Base-by-base conservation (phyloP, 352 stramenopile species). In the Globisporangium cylindrosporum region DNA sequence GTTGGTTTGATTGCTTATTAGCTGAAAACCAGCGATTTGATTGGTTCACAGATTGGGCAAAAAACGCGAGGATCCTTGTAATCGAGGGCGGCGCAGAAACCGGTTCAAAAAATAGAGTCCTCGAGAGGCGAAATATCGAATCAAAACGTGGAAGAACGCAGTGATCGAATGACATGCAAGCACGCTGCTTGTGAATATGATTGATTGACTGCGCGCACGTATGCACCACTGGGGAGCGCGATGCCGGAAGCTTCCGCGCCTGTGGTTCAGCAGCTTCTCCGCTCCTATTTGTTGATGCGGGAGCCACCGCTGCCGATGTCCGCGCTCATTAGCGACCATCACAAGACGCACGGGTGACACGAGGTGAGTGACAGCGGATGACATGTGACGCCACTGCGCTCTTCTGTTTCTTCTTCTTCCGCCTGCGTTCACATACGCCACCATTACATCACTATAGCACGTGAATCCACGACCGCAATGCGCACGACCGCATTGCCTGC, bases 191-290 rank as follows among this genome's bases (percentile, higher is more conserved):
- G 34, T 41, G 34, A 41, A 41, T 41, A 41, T 3, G 8, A 14
- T 8, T 14, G 8, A 14, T 8, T 14, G 0, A 41, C 25, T 29
- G 25, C 4, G 8, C 8, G 34, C 34, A 41, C 10, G 34, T 41
- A 14, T 41, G 34, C 36, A 15, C 36, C 29, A 15, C 36, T 48
- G 20, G 49, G 22, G 14, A 14, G 36, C 36, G 36, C 20, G 6
- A 12, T 59, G 55, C 55, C 8, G 29, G 55, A 60, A 60, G 55
- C 55, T 60, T 60, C 55, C 12, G 27, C 18, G 55, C 29, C 3
- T 48, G 41, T n/a, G 41, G 41, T 48, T n/a, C 41, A 48, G 41
- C 1, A 43, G 54, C 54, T 60, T 60, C 54, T 7, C 6, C 18
- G n/a, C 27, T 24, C 54, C 15, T 34, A 27, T 60, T 27, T 60